Conservation (phyloP, 2,329 filamentous ascomycete genomes). For the Xylariaceae sp. region DNA sequence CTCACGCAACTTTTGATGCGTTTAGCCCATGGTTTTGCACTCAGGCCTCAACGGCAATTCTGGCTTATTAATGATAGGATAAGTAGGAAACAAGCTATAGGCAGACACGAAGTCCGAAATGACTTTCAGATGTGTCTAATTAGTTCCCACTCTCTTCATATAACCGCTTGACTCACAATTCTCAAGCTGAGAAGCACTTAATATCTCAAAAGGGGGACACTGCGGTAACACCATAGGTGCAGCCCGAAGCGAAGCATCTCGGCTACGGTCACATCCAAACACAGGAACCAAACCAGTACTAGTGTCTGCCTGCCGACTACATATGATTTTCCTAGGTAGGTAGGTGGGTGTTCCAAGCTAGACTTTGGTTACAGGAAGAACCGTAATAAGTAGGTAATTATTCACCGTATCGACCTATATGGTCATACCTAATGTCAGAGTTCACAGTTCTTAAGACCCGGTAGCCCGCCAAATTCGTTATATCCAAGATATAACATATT, state of each 20-base stretch:
- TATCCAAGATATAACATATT: too few relatives aligned
- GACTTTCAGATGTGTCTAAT: neutral
- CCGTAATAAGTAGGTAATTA: too few relatives aligned
- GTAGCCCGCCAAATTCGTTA: too few relatives aligned
- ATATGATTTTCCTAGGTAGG: too few relatives aligned
- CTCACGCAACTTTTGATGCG: neutral
- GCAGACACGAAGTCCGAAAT: neutral
- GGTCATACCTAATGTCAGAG: too few relatives aligned
- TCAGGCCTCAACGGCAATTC: neutral
- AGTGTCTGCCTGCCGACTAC: neutral
- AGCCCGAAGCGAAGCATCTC: neutral
- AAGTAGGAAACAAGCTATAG: neutral
- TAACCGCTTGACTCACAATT: neutral
- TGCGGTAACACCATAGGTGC: neutral
- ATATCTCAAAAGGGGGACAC: neutral
- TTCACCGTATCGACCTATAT: too few relatives aligned
- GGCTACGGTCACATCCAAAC: neutral
- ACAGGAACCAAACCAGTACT: neutral
- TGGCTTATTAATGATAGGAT: neutral
- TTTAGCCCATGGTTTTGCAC: neutral
- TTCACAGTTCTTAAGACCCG: too few relatives aligned
- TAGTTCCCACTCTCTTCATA: neutral
- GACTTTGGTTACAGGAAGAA: too few relatives aligned
- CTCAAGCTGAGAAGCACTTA: neutral
- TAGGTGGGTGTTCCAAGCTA: too few relatives aligned